Base-by-base conservation (phyloP, 2,329 filamentous ascomycete genomes). In the Botrytis fabae region DNA sequence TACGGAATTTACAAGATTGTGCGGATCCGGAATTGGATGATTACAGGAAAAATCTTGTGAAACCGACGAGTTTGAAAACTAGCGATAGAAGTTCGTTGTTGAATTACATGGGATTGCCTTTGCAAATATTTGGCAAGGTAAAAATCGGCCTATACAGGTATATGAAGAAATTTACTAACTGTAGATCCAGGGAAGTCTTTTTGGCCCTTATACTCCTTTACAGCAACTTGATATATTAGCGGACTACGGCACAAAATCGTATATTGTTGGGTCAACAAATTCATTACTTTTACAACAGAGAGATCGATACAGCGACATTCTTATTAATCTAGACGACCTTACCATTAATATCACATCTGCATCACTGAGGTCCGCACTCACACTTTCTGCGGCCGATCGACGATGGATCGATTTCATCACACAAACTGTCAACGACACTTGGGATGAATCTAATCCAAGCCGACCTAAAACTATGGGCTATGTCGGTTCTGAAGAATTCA, bases 391-490 rank as follows among this genome's bases (percentile, higher is more conserved):
- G 16, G 92, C 96, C 0, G 96, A 99, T 80, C 89, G 96, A 74
- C 88, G 96, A 73, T 99, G 96, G 95, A 98, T 99, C 77, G 96
- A 99, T 83, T 95, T 94, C 78, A 87, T 99, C 71, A 97, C 94
- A 0, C 93, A 97, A 78, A 93, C 94, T 57, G 93, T 99, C 35
- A 93, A 96, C 79, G 94, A 98, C 76, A 98, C 96, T 0, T 99
- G 96, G 96, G 96, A 99, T 80, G 94, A 97, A 60, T 85, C 90
- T 7, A 95, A 98, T 79, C 96, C 96, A 0, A 89, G 90, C 75
- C 88, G 93, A 65, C 96, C 96, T n/a, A 98, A 94, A 79, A 97
- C 94, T 2, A 91, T 98, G 85, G 95, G 95, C 44, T 99, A 98
- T 80, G 91, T 94, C 54, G 96, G 96, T 44, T 98, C 94, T 75